Base-by-base conservation (phyloP, 2,329 filamentous ascomycete genomes). In the Botrytis fragariae region DNA sequence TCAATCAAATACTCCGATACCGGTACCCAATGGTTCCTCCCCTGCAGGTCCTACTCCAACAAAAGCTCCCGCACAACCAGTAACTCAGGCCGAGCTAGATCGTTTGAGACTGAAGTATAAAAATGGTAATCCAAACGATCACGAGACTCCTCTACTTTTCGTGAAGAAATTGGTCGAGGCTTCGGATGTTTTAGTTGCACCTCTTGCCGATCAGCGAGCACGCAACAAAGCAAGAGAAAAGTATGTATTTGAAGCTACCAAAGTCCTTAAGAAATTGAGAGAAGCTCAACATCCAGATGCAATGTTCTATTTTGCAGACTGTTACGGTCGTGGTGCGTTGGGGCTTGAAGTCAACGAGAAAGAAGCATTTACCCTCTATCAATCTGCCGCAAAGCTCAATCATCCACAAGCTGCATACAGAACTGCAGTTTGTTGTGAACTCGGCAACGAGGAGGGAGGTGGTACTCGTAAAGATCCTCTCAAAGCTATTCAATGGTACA, bases 401-500 rank as follows among this genome's bases (percentile, higher is more conserved):
- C 94, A 99, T 81, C 88, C 93, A 2, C 91, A 92, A 71, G 93
- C 94, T 42, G 96, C 96, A 0, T 99, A 98, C 82, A 90, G 96
- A 72, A 97, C 96, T 39, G 96, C 96, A 0, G 95, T 99, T 0
- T 99, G 96, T 84, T 98, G 96, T 80, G 96, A 99, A 82, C 94
- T 99, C 78, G 96, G 96, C 5, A 90, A 94, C 72, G 95, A 98
- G 80, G 95, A 97, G 79, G 95, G 95, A 44, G 96, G 96, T 70
- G 96, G 96, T 37, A 98, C 96, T 1, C 90, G 93, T 74, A 93
- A 92, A 78, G 96, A 99, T 80, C 93, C 94, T 0, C 84, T 95
- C 77, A 98, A 98, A 83, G 95, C 96, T 1, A 95, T 98, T 32
- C 95, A 98, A 82, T 99, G 96, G 96, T 99, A 99, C 83, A 94